Conservation (phyloP, 129 eudicot species). For the Logfia minima region DNA sequence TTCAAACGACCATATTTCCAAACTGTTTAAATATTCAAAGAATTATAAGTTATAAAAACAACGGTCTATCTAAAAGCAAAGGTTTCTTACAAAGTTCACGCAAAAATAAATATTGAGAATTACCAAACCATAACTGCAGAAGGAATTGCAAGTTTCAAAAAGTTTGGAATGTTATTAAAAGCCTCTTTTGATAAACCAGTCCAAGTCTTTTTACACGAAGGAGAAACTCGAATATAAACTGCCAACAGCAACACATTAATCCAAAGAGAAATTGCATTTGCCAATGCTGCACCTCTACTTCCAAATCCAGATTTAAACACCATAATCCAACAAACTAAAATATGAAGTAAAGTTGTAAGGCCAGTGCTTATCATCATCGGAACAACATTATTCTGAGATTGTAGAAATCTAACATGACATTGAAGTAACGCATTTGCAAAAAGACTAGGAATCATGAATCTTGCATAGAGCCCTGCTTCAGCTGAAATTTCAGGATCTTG, state of each 20-base stretch:
- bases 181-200: slow-evolving; percentile 70
- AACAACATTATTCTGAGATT: slow-evolving; percentile 59
- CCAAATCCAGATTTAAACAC: slow-evolving; percentile 68
- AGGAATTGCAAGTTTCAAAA: slow-evolving; percentile 66
- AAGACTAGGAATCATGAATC: slow-evolving; percentile 63
- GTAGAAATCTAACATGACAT: slow-evolving; percentile 64
- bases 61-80: neutral
- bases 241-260: slow-evolving; percentile 56
- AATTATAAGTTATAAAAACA: neutral
- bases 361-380: slow-evolving; percentile 76
- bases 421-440: slow-evolving; percentile 68
- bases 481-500: slow-evolving; percentile 71
- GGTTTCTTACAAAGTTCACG: neutral
- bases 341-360: slow-evolving; percentile 50
- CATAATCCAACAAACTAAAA: slow-evolving; percentile 59
- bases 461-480: slow-evolving; percentile 63
- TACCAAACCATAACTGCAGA: slow-evolving; percentile 86
- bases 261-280: slow-evolving; percentile 71
- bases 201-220: slow-evolving; percentile 65
- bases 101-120: slow-evolving; percentile 12
- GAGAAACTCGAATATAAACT: slow-evolving; percentile 49
- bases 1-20: slow-evolving; percentile 89
- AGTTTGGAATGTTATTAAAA: slow-evolving; percentile 39
- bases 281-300: slow-evolving; percentile 72
- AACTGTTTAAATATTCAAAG: slow-evolving; percentile 37